These are phyloP conservation scores for Panicum virgatum DNA, from an alignment of 202 grass and related monocot genomes.

Conservation along the genomic window DNA sequence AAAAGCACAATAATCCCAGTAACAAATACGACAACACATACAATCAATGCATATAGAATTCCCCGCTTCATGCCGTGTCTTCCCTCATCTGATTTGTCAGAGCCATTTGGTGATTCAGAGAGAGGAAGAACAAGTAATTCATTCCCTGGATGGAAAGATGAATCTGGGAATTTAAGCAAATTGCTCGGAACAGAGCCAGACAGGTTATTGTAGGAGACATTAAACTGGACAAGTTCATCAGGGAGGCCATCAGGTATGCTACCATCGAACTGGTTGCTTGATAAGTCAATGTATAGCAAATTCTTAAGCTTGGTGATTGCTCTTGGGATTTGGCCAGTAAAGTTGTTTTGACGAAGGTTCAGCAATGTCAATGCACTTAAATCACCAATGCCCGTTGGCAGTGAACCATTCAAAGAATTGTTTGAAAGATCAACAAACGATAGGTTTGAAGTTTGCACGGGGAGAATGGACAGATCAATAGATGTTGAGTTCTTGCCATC, in stretches of 20 bases:
- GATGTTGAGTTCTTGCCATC: conserved; percentile 40
- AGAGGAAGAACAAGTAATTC: conserved; percentile 66
- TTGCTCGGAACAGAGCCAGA: conserved; percentile 77
- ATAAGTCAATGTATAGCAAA: conserved; percentile 72
- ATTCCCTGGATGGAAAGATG: conserved; percentile 94
- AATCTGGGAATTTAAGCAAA: conserved; percentile 83
- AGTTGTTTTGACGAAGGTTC: conserved; percentile 65
- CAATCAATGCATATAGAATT: conserved; percentile 64
- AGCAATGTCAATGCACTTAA: conserved; percentile 58
- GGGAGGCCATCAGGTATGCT: conserved; percentile 73
- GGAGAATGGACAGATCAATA: conserved; percentile 41
- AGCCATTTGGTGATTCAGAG: conserved; percentile 36
- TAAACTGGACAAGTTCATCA: conserved; percentile 61
- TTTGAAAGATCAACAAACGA: conserved; percentile 88
- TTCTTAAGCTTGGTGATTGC: conserved; percentile 64
- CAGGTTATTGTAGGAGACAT: conserved; percentile 79
- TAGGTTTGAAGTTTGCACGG: conserved; percentile 53
- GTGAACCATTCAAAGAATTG: conserved; percentile 57
- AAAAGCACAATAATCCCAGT: conserved; percentile 66
- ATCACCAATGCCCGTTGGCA: conserved; percentile 53
- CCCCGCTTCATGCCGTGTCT: conserved; percentile 59
- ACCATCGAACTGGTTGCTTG: conserved; percentile 68
- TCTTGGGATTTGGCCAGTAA: conserved; percentile 66
- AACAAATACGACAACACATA: conserved; percentile 63
- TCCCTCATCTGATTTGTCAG: conserved; percentile 32